A percentile compares a stretch with the other conserved stretches of the same genome.
These are phyloP conservation scores for Musa schizocarpa DNA, from an alignment of 176 grass and related monocot species.

Conservation along the genomic window DNA sequence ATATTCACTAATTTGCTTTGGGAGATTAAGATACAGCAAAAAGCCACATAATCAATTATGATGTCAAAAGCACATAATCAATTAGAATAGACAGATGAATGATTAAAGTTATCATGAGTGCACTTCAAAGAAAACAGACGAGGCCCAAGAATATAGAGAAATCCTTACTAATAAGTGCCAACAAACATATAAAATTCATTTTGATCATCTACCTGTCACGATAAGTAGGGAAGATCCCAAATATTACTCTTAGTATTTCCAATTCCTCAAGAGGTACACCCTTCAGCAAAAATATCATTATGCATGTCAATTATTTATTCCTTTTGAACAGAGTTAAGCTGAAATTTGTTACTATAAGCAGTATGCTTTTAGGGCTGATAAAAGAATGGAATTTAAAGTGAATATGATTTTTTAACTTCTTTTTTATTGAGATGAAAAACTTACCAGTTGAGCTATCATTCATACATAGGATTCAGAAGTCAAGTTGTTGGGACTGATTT, in stretches of 20 bases:
- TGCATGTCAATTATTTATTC: conserved; percentile 8
- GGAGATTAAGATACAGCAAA: not conserved
- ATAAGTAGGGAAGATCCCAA: conserved; percentile 94
- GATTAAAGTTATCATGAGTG: not conserved
- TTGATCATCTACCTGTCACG: conserved; percentile 49
- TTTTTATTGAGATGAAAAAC: too few species aligned
- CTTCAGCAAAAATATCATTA: conserved; percentile 34
- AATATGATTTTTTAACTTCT: too few species aligned
- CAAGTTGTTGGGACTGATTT: too few species aligned
- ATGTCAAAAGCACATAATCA: not conserved
- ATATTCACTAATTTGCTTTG: not conserved
- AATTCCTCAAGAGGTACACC: conserved; percentile 49
- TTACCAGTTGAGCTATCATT: too few species aligned
- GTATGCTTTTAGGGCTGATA: not conserved
- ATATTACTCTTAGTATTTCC: conserved; percentile 89
- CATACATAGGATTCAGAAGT: too few species aligned
- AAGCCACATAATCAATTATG: not conserved
- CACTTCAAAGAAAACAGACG: not conserved
- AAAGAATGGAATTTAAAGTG: not conserved
- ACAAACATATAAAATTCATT: not conserved
- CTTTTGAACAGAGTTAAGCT: not conserved
- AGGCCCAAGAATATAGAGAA: not conserved
- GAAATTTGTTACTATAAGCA: conserved; percentile 4
- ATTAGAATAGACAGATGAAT: not conserved
- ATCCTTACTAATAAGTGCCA: not conserved